Evolutionary conservation across 2,329 filamentous ascomycete species (phyloP).

Genomic region (Aspergillus aculeatus): DNA sequence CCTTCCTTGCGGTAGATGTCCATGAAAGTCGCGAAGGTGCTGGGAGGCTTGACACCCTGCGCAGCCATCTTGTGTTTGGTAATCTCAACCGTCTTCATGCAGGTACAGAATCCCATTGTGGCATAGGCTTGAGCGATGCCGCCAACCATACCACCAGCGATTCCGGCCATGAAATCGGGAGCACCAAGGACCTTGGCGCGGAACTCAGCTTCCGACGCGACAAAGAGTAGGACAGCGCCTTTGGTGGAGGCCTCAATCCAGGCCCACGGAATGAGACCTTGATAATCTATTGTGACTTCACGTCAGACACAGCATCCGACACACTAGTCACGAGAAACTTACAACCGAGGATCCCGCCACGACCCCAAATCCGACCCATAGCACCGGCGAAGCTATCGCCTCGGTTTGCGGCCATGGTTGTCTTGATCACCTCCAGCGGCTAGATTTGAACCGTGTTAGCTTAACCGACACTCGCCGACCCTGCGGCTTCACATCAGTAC

Average conservation of each 20-base stretch:
- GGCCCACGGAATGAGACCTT: constrained; percentile 98
- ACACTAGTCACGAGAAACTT: constrained; percentile 44
- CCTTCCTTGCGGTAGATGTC: constrained; percentile 94
- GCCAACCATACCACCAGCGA: constrained; percentile 85
- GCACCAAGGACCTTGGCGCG: constrained; percentile 82
- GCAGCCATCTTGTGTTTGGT: constrained; percentile 95
- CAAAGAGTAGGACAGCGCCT: constrained; percentile 97
- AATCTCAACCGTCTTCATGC: constrained; percentile 99
- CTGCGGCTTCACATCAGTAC: background rate
- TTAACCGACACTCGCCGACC: background rate
- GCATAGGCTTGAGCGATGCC: constrained; percentile 98
- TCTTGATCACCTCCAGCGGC: constrained; percentile 98
- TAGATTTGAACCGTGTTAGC: constrained; percentile 58
- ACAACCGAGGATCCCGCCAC: constrained; percentile 94
- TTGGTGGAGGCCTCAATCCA: constrained; percentile 99
- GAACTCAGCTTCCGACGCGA: constrained; percentile 97
- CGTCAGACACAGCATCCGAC: constrained; percentile 17
- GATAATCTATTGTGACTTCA: constrained; percentile 69
- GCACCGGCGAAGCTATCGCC: constrained; percentile 80
- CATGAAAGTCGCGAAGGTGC: constrained; percentile 94
- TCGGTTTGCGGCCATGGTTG: constrained; percentile 97
- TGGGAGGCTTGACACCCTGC: constrained; percentile 76
- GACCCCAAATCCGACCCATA: constrained; percentile 84
- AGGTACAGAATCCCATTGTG: constrained; percentile 99
- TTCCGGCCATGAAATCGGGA: constrained; percentile 82